These are phyloP conservation scores for Microbotryum lychnidis-dioicae DNA, from an alignment of 1,284 basidiomycete species.

Conservation along the genomic window DNA sequence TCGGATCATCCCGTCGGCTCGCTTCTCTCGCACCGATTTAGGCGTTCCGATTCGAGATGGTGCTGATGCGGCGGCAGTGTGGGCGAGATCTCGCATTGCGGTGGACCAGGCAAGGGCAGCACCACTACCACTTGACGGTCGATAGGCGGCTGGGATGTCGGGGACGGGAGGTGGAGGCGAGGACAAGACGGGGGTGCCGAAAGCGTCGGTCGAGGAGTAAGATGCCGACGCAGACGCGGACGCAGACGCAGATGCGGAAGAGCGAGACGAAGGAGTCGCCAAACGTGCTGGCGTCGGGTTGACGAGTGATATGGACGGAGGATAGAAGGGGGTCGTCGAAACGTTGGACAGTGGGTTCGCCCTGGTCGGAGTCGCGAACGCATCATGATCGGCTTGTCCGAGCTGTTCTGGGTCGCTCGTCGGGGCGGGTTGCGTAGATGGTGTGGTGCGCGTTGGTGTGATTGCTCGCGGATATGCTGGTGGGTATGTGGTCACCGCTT, in stretches of 20 bases:
- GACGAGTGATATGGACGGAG: slow-evolving; percentile 8
- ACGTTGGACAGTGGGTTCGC: not conserved
- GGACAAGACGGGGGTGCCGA: not conserved
- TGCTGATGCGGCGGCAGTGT: slow-evolving; percentile 2
- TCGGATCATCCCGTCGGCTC: slow-evolving; percentile 21
- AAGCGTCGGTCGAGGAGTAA: not conserved
- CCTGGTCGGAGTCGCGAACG: not conserved
- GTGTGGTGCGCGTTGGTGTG: slow-evolving; percentile 6
- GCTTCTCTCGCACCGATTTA: slow-evolving; percentile 6
- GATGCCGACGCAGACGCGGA: not conserved
- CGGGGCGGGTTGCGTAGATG: not conserved
- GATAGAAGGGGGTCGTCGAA: not conserved
- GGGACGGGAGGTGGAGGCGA: not conserved
- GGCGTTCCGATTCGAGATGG: not conserved
- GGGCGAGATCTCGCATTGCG: not conserved
- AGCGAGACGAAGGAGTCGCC: not conserved
- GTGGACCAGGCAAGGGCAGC: slow-evolving; percentile 7
- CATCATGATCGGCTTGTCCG: no score
- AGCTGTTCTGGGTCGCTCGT: no score
- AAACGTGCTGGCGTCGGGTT: slow-evolving; percentile 8
- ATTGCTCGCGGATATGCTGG: slow-evolving; percentile 5
- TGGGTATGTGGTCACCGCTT: not conserved
- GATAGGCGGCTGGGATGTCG: not conserved
- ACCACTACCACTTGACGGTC: not conserved
- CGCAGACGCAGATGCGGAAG: not conserved